Evolutionary conservation across 2,329 filamentous ascomycete species (phyloP), one percentile per base, ranked within the genome.

Genomic region (Sporothrix phasma): DNA sequence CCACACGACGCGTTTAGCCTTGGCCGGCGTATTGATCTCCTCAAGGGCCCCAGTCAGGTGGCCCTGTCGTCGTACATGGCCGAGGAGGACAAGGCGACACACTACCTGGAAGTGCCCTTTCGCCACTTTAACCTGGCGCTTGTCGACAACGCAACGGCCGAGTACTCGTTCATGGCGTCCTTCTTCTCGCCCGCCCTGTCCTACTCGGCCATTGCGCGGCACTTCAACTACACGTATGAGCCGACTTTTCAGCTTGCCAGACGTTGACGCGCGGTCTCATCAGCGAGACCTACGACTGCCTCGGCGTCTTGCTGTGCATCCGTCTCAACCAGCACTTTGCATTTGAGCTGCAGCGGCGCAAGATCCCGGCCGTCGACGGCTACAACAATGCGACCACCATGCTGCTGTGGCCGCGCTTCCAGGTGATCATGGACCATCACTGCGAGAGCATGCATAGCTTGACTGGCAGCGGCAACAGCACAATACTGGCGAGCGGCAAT

Each of bases 371-470:
- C 5, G 87, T 90, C 1, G 94, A 99, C 72, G 83, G 85, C 45
- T 99, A 99, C 73, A 88, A 97, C 73, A 99, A 99, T 73, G 92
- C 86, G 53, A 96, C 91, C 5, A 92, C 89, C 72, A 99, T 99
- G 91, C 84, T 94, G 2, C 84, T 99, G 5, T 99, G 94, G 94
- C 94, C 94, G 7, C 88, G 93, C 29, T 89, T 99, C 71, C 95
- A 99, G 75, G 84, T 90, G 64, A 87, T 96, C 70, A 96, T 99
- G 86, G 92, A 96, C 73, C 83, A 88, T 63, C 94, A 99, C 73
- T 92, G 89, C 76, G 92, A 96, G 62, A 95, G 90, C 0, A 82
- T 99, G 41, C 88, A 88, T 61, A 82, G 72, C 73, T 80, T 80
- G 71, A 87, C 74, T 65, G 86, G 73, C 74, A 78, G 59, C 43